Evolutionary conservation across 2,329 filamentous ascomycete species (phyloP), one percentile per base, ranked within the genome.

Genomic region (Fonsecaea pedrosoi): DNA sequence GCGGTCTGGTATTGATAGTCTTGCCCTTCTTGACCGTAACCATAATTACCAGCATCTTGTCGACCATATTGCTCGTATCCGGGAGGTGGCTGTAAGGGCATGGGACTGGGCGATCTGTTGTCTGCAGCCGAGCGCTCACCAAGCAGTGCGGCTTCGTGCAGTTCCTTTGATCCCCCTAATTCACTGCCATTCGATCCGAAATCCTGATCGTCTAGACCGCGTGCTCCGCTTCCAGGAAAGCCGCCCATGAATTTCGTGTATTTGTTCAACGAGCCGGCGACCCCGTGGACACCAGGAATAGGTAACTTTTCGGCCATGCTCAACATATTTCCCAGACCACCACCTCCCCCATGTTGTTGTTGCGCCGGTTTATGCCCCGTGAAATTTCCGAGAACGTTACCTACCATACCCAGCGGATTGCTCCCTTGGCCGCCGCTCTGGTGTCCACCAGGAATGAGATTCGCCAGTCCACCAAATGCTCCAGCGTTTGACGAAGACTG

Each of bases 271-370:
- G 65, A 54, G 42, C 60, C 62, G n/a, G 64, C 53, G n/a, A 69
- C 63, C 25, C 67, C 66, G 10, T 60, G 55, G 1, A 69, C 64
- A 2, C 72, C 72, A 1, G 71, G 70, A 45, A 73, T 69, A 10
- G 72, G 70, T n/a, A 74, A 60, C 55, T 73, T 71, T 9, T 60
- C 63, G 21, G 71, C 71, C 50, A 73, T 64, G 55, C 60, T 63
- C 37, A 73, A 63, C 61, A 73, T 64, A 54, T 69, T 67, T 35
- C 62, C 59, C 34, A 72, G 53, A 12, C 71, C 68, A 21, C 65
- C 57, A 32, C 66, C 60, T 48, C 65, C 59, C 21, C 54, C 54
- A 15, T 62, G 42, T 30, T 62, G 54, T 50, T 60, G 66, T 34
- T 66, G 63, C 32, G 54, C 35, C 21, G 65, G 54, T 56, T 65